These are phyloP conservation scores for Diacronema lutheri DNA, from an alignment of 78 protist genomes.

Conservation along the genomic window DNA sequence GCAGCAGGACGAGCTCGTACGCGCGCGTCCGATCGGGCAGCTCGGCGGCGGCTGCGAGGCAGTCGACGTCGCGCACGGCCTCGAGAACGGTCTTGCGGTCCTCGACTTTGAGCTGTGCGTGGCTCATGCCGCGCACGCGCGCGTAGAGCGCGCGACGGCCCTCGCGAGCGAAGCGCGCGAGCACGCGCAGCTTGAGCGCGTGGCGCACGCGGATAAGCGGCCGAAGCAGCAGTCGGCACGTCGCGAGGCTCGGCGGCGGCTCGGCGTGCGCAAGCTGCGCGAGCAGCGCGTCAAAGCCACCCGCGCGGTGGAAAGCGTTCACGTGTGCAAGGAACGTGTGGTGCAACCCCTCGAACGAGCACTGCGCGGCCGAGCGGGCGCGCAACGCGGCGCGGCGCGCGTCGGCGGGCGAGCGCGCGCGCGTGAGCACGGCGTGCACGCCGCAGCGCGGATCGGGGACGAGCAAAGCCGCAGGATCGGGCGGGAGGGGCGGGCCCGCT, in stretches of 20 bases:
- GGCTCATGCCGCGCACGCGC: background rate
- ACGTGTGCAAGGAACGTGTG: background rate
- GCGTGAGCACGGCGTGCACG: no score
- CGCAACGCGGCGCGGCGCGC: background rate
- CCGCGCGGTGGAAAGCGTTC: background rate
- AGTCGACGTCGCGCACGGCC: background rate
- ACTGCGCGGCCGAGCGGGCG: background rate
- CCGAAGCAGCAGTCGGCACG: background rate
- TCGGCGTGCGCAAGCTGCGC: background rate
- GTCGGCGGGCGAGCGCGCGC: no score
- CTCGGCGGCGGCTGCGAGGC: background rate
- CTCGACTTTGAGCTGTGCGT: conserved; percentile 1
- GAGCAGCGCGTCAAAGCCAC: background rate
- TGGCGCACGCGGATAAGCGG: background rate
- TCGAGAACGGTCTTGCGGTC: background rate
- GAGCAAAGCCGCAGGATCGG: no score
- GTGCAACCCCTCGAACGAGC: background rate
- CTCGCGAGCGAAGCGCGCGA: background rate
- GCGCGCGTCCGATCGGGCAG: background rate
- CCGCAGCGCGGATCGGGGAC: no score
- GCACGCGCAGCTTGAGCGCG: background rate
- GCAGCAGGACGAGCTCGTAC: background rate
- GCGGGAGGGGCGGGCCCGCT: no score
- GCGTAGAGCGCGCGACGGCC: background rate
- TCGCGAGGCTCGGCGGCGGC: background rate